These are phyloP conservation scores for Colletotrichum sp. DNA, from an alignment of 2,329 filamentous ascomycete species.

Conservation along the genomic window DNA sequence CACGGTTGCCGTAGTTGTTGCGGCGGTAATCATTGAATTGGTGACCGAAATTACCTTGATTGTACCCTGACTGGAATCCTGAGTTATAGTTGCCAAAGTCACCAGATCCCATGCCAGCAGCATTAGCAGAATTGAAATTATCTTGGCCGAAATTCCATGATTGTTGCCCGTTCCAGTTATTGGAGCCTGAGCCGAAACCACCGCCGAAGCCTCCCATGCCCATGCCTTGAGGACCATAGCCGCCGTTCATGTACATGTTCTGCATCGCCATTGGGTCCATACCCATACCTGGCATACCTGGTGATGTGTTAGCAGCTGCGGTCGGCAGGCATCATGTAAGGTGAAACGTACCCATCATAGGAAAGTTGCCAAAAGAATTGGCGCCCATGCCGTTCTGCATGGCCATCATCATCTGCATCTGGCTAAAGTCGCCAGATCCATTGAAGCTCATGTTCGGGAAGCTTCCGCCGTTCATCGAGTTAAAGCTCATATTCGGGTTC, in stretches of 20 bases:
- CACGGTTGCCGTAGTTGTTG: constrained; percentile 70
- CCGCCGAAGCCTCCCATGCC: constrained; percentile 80
- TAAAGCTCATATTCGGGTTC: constrained; percentile 37
- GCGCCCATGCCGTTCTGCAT: constrained; percentile 72
- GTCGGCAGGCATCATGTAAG: not conserved
- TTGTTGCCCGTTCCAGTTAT: constrained; percentile 82
- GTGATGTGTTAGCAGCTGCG: constrained; percentile 30
- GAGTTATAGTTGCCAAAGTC: constrained; percentile 81
- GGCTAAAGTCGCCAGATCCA: constrained; percentile 68
- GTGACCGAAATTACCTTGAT: constrained; percentile 84
- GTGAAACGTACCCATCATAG: constrained; percentile 83
- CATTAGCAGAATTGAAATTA: constrained; percentile 89
- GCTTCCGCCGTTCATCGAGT: constrained; percentile 46
- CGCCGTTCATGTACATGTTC: constrained; percentile 80
- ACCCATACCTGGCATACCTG: constrained; percentile 81
- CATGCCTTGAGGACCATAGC: constrained; percentile 76
- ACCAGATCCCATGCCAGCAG: constrained; percentile 80
- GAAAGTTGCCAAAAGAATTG: constrained; percentile 61
- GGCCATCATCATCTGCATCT: constrained; percentile 83
- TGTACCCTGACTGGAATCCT: constrained; percentile 79
- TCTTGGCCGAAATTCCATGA: constrained; percentile 85
- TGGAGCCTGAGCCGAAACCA: constrained; percentile 65
- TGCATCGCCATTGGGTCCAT: constrained; percentile 84
- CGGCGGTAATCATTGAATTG: constrained; percentile 80
- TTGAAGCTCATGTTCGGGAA: constrained; percentile 66